Evolutionary conservation across 345 rosid genomes (phyloP).

Genomic region (Isatis tinctoria): DNA sequence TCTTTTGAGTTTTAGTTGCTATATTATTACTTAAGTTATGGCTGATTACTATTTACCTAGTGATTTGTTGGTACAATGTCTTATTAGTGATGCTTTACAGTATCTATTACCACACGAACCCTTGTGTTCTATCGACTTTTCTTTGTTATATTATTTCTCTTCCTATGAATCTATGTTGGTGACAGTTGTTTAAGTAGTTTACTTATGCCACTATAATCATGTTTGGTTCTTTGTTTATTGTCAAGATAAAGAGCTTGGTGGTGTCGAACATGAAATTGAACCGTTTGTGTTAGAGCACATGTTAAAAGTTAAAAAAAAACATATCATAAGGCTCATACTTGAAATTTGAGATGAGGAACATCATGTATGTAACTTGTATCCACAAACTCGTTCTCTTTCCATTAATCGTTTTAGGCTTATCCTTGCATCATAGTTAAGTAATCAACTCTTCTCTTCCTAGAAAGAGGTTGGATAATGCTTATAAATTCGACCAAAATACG

Average conservation of each 20-base stretch:
- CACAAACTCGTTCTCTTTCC: background rate
- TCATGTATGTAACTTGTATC: background rate
- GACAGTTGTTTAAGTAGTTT: background rate
- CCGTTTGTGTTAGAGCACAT: background rate
- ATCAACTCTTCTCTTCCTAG: no score
- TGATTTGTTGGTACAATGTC: conserved; percentile 22
- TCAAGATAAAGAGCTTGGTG: background rate
- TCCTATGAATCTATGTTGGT: conserved; percentile 6
- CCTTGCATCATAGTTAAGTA: background rate
- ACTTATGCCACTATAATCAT: background rate
- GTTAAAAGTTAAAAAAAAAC: background rate
- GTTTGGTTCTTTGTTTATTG: conserved; percentile 3
- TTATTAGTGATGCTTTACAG: conserved; percentile 11
- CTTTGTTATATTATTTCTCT: background rate
- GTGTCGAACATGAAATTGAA: background rate
- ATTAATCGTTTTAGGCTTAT: background rate
- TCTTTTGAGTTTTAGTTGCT: background rate
- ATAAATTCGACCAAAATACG: background rate
- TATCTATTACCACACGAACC: conserved; percentile 20
- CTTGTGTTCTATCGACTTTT: conserved; percentile 12
- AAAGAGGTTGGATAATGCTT: no score
- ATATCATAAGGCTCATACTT: background rate
- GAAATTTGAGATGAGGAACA: background rate
- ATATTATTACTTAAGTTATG: conserved; percentile 4
- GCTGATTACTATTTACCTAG: conserved; percentile 15